Conservation (phyloP, 2,329 filamentous ascomycete species). For the Pleurostoma richardsiae region DNA sequence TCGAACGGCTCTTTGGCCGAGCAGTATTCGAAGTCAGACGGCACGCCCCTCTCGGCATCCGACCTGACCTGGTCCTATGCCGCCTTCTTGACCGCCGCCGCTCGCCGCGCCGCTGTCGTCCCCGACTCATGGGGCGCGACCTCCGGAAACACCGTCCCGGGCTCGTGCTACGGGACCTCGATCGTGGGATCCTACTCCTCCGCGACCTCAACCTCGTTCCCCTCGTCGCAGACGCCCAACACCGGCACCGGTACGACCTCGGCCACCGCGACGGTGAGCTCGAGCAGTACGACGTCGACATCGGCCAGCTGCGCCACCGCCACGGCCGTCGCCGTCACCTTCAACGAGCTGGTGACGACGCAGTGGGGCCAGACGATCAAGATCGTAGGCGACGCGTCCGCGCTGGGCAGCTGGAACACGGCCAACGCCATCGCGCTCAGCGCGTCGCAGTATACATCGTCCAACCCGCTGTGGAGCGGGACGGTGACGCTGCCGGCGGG, state of each 20-base stretch:
- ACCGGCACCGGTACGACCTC: slow-evolving; percentile 19
- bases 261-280: slow-evolving; percentile 15
- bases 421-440: slow-evolving; percentile 49
- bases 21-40: slow-evolving; percentile 55
- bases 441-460: slow-evolving; percentile 51
- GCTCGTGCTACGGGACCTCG: slow-evolving; percentile 40
- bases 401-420: slow-evolving; percentile 60
- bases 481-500: slow-evolving; percentile 52
- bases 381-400: slow-evolving; percentile 52
- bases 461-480: slow-evolving; percentile 57
- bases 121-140: slow-evolving; percentile 52
- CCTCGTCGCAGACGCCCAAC: slow-evolving; percentile 39
- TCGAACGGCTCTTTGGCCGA: slow-evolving; percentile 61
- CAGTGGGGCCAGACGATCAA: slow-evolving; percentile 59
- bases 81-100: slow-evolving; percentile 59
- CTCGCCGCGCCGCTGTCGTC: slow-evolving; percentile 48
- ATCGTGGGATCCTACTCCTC: slow-evolving; percentile 45
- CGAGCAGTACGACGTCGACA: slow-evolving; percentile 13
- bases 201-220: slow-evolving; percentile 43
- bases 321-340: slow-evolving; percentile 53
- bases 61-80: slow-evolving; percentile 74
- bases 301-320: slow-evolving; percentile 30
- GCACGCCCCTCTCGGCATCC: slow-evolving; percentile 53
- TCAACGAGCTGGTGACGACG: slow-evolving; percentile 55
- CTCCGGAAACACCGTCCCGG: slow-evolving; percentile 40